These are phyloP conservation scores for Daedalea quercina DNA, from an alignment of 768 basidiomycete species.

Conservation along the genomic window DNA sequence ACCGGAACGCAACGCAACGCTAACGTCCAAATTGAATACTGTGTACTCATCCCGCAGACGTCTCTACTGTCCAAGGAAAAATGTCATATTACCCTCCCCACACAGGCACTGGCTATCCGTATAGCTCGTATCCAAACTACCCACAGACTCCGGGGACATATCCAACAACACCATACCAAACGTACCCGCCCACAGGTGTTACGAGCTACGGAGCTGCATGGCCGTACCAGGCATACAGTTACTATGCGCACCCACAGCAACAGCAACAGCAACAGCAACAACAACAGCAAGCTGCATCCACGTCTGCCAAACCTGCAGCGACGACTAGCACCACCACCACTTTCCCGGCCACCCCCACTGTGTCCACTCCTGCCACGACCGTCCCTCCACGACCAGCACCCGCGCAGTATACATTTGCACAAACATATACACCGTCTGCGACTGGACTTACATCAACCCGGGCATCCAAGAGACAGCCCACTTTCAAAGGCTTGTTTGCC, in stretches of 20 bases:
- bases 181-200: slow-evolving; percentile 55
- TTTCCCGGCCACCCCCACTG: slow-evolving; percentile 23
- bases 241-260: slow-evolving; percentile 30
- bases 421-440: slow-evolving; percentile 35
- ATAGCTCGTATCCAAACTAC: slow-evolving; percentile 46
- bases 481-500: slow-evolving; percentile 66
- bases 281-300: slow-evolving; percentile 9
- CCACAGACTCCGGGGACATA: slow-evolving; percentile 17
- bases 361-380: slow-evolving; percentile 19
- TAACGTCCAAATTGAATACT: not conserved
- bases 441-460: slow-evolving; percentile 35
- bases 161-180: slow-evolving; percentile 21
- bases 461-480: slow-evolving; percentile 55
- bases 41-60: not conserved
- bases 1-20: no score
- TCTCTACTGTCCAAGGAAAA: not conserved
- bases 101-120: slow-evolving; percentile 55
- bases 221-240: slow-evolving; percentile 56
- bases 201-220: slow-evolving; percentile 57
- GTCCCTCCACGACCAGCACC: slow-evolving; percentile 26
- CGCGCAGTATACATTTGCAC: slow-evolving; percentile 48
- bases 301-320: slow-evolving; percentile 16
- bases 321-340: slow-evolving; percentile 15
- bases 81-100: slow-evolving; percentile 32
- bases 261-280: slow-evolving; percentile 19